phyloP scores from a whole-genome alignment of 345 rosid species.

The Salix caprea region DNA sequence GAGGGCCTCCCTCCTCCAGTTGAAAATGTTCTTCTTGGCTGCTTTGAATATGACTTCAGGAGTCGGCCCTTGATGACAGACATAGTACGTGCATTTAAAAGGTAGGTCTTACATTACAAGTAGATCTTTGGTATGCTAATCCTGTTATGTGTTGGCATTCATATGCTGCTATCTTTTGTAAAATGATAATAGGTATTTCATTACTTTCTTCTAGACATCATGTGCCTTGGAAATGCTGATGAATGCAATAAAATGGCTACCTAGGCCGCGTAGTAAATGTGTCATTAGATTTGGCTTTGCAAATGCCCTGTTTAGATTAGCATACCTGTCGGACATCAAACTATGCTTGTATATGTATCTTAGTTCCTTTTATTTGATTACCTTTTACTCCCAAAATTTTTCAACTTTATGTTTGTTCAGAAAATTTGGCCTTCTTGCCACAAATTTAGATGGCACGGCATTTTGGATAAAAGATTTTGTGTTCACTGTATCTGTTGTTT shows the following conservation, averaged over 20 bases:
- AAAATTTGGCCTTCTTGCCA: neutral
- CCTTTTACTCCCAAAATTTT: neutral
- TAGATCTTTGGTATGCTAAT: neutral
- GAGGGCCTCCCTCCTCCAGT: constrained; percentile 68
- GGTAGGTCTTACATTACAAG: constrained; percentile 38
- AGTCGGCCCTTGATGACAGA: constrained; percentile 83
- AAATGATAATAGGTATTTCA: neutral
- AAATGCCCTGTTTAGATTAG: neutral
- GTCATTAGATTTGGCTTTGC: neutral
- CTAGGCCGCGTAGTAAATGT: neutral
- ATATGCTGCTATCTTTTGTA: neutral
- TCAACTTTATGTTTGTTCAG: neutral
- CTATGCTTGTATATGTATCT: neutral
- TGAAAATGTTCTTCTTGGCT: constrained; percentile 66
- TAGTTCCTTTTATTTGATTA: neutral
- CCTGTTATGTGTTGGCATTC: neutral
- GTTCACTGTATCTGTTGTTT: neutral
- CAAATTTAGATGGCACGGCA: neutral
- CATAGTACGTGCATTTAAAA: constrained; percentile 55
- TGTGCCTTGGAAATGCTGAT: neutral
- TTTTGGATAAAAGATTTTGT: neutral
- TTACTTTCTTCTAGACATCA: neutral
- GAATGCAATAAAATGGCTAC: neutral
- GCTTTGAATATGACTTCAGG: constrained; percentile 87
- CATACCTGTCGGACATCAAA: neutral